Percentiles rank a stretch among this genome's conserved stretches.
Evolutionary conservation across 371 early-diverging fungal species (phyloP).

Genomic region (Circinella umbellata): DNA sequence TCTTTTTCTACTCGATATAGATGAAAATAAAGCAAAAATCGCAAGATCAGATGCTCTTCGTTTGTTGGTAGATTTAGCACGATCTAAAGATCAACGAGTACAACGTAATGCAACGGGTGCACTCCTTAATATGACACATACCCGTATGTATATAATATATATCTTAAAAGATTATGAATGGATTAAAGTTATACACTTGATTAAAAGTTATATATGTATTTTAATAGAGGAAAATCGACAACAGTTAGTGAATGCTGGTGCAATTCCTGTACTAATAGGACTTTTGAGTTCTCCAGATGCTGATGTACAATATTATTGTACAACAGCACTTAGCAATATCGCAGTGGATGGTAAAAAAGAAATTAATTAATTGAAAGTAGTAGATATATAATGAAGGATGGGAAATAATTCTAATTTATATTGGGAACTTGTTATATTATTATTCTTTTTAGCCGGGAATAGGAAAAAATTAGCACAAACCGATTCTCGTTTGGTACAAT

Average conservation of each 20-base stretch:
- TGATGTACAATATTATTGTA: slow-evolving; percentile 91
- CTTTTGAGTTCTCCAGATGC: slow-evolving; percentile 81
- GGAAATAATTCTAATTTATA: not conserved
- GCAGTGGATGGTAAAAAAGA: slow-evolving; percentile 90
- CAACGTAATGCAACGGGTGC: slow-evolving; percentile 95
- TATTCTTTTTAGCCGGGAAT: slow-evolving; percentile 48
- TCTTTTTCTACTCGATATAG: slow-evolving; percentile 34
- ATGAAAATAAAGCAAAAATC: slow-evolving; percentile 89
- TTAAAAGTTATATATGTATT: too few relatives aligned
- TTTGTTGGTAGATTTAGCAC: slow-evolving; percentile 78
- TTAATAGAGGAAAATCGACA: slow-evolving; percentile 77
- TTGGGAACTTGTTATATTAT: not conserved
- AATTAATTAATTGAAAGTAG: not conserved
- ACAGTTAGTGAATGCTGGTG: slow-evolving; percentile 85
- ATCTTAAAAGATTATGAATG: not conserved
- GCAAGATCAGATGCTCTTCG: slow-evolving; percentile 85
- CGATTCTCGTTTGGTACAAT: slow-evolving; percentile 78
- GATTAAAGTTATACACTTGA: too few relatives aligned
- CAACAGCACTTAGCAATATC: slow-evolving; percentile 91
- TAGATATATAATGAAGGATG: not conserved
- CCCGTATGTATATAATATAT: slow-evolving; percentile 41
- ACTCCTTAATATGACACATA: slow-evolving; percentile 93
- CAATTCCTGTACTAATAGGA: slow-evolving; percentile 83
- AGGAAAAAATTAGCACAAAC: slow-evolving; percentile 77
- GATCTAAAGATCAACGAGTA: slow-evolving; percentile 86